Evolutionary conservation across 2,329 filamentous ascomycete species (phyloP).

Genomic region (Fusarium liriodendri): DNA sequence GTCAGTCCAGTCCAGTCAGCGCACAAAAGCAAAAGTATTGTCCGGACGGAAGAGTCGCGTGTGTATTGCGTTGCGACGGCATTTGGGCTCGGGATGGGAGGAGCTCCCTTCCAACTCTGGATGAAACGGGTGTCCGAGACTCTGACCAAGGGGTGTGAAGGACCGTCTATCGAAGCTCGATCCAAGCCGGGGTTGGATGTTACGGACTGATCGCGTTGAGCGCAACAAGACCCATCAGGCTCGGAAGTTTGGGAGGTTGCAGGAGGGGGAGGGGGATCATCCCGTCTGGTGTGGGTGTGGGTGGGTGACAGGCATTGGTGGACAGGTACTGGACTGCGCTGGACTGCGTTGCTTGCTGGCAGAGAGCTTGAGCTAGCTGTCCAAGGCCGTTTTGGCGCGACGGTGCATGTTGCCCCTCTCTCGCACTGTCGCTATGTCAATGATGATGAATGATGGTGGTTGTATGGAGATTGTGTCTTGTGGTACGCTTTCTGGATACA

Average conservation of each 20-base stretch:
- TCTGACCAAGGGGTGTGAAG: slow-evolving; percentile 9
- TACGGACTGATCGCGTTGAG: slow-evolving; percentile 23
- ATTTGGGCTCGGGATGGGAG: slow-evolving; percentile 18
- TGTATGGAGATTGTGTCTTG: slow-evolving; percentile 21
- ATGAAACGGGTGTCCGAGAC: slow-evolving; percentile 36
- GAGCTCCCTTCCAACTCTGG: slow-evolving; percentile 17
- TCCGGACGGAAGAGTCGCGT: slow-evolving; percentile 22
- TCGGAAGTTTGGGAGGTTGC: slow-evolving; percentile 33
- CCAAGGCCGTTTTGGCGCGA: slow-evolving; percentile 8
- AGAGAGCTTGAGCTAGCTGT: not conserved
- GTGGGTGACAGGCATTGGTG: slow-evolving; percentile 29
- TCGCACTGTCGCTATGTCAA: slow-evolving; percentile 26
- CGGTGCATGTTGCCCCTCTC: slow-evolving; percentile 22
- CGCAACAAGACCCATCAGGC: slow-evolving; percentile 10
- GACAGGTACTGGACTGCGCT: not conserved
- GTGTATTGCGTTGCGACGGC: slow-evolving; percentile 11
- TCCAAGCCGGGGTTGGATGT: slow-evolving; percentile 11
- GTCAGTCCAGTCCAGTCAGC: slow-evolving; percentile 12
- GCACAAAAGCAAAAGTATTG: slow-evolving; percentile 25
- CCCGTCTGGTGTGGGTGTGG: slow-evolving; percentile 32
- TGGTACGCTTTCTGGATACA: slow-evolving; percentile 22
- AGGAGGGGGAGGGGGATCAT: slow-evolving; percentile 33
- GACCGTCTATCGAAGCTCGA: slow-evolving; percentile 3
- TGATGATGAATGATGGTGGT: slow-evolving; percentile 7
- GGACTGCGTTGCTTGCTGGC: not conserved